These are phyloP conservation scores for Entamoeba invadens DNA, from an alignment of 208 protist genomes.

Conservation along the genomic window DNA sequence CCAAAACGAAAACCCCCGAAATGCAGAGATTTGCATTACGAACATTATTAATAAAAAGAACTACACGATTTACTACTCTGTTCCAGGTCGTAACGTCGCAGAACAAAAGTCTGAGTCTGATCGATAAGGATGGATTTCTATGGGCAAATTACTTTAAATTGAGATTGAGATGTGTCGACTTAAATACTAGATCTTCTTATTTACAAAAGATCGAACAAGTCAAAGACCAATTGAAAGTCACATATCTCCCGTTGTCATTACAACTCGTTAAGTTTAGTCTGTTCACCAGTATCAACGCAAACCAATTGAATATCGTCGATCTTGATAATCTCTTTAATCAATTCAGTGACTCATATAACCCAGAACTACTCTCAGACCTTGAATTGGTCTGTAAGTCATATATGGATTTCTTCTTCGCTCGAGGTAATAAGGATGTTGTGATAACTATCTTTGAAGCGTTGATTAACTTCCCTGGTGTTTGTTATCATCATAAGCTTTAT, in stretches of 20 bases:
- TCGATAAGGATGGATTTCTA: neutral
- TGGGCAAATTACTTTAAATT: neutral
- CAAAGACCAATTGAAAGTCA: neutral
- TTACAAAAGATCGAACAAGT: neutral
- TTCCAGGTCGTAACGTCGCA: neutral
- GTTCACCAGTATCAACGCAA: neutral
- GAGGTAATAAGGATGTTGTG: neutral
- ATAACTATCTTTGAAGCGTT: neutral
- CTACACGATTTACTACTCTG: neutral
- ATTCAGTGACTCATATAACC: neutral
- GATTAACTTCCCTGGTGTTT: neutral
- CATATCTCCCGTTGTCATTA: neutral
- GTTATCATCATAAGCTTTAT: neutral
- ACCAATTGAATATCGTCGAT: neutral
- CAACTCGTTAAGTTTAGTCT: neutral
- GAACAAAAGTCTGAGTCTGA: neutral
- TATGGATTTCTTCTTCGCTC: neutral
- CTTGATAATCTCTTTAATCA: neutral
- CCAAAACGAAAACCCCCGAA: neutral
- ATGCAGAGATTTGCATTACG: neutral
- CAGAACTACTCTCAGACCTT: neutral
- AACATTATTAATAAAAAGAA: neutral
- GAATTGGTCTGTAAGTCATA: neutral
- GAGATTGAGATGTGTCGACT: neutral
- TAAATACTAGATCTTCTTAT: neutral